These are phyloP conservation scores for Boletus reticulatus DNA, from an alignment of 768 basidiomycete genomes.

Conservation along the genomic window DNA sequence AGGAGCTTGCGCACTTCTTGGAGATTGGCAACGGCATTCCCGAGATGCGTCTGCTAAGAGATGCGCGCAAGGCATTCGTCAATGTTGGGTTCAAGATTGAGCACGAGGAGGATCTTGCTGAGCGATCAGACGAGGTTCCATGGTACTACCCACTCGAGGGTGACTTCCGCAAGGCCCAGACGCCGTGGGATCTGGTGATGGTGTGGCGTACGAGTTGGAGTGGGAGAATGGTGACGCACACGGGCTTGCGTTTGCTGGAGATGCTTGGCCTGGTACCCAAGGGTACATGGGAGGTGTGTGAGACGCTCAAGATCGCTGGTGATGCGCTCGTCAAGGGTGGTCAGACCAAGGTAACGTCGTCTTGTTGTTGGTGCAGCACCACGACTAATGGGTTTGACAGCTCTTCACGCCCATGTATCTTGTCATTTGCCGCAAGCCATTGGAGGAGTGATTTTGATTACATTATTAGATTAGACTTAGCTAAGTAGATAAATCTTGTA, in stretches of 20 bases:
- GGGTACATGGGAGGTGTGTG: conserved; percentile 89
- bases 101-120: conserved; percentile 93
- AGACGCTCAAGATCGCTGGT: conserved; percentile 82
- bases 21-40: conserved; percentile 97
- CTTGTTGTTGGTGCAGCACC: not conserved
- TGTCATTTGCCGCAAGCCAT: conserved; percentile 57
- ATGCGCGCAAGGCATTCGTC: conserved; percentile 73
- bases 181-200: conserved; percentile 85
- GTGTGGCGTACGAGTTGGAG: conserved; percentile 90
- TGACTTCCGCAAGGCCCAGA: conserved; percentile 90
- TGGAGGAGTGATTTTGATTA: conserved; percentile 1
- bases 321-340: conserved; percentile 82
- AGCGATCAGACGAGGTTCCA: conserved; percentile 67
- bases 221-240: conserved; percentile 83
- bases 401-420: conserved; percentile 89
- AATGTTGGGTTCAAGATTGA: conserved; percentile 84
- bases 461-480: not conserved
- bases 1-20: conserved; percentile 85
- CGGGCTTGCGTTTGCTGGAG: conserved; percentile 74
- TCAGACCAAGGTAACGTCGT: conserved; percentile 62
- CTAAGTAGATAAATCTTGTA: not conserved
- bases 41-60: conserved; percentile 82
- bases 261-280: conserved; percentile 79
- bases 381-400: conserved; percentile 35
- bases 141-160: conserved; percentile 99